Evolutionary conservation across 306 rosid genomes (phyloP).

Genomic region (Lagenaria siceraria): DNA sequence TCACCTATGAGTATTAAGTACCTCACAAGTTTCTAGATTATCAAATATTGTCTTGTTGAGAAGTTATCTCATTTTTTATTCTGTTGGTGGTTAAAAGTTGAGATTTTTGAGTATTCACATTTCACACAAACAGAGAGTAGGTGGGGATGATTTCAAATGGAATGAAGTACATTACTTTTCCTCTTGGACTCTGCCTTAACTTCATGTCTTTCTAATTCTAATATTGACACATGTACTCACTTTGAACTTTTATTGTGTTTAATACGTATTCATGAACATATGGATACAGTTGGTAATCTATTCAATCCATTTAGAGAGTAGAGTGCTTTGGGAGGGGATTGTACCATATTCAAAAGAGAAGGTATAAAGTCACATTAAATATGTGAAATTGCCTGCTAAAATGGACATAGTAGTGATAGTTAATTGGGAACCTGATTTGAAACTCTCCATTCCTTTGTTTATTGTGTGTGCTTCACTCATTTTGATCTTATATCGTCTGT

Average conservation of each 20-base stretch:
- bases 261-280: not conserved
- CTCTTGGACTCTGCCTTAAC: not conserved
- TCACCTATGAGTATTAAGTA: not conserved
- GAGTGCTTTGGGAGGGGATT: not conserved
- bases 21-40: not conserved
- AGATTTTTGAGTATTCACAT: not conserved
- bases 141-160: not conserved
- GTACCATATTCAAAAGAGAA: not conserved
- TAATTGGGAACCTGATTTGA: not conserved
- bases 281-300: not conserved
- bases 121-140: not conserved
- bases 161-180: not conserved
- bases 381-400: not conserved
- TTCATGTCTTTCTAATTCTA: not conserved
- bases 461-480: not conserved
- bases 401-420: not conserved
- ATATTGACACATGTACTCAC: not conserved
- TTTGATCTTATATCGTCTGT: not conserved
- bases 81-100: not conserved
- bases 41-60: not conserved
- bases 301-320: not conserved
- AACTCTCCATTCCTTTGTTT: not conserved
- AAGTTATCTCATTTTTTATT: not conserved
- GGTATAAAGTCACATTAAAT: not conserved
- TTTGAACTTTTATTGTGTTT: not conserved